phyloP scores from a whole-genome alignment of 805 yeast species.

The Maudiozyma saulgeensis region DNA sequence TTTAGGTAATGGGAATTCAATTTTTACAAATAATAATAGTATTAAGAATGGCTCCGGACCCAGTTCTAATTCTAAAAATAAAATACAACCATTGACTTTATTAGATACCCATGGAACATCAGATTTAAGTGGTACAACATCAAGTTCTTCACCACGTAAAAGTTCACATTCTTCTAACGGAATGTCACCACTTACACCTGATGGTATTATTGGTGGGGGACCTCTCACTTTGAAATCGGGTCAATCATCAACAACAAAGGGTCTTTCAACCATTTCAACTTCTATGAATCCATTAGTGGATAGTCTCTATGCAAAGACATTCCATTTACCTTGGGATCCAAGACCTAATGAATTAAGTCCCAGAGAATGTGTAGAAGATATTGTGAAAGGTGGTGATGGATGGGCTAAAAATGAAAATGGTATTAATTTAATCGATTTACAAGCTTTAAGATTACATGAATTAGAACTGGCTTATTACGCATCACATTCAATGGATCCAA shows the following conservation, averaged over 20 bases:
- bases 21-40: not conserved
- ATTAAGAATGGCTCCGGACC: not conserved
- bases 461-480: constrained; percentile 17
- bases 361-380: constrained; percentile 62
- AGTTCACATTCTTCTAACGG: not conserved
- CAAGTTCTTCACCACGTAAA: not conserved
- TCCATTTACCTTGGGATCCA: constrained; percentile 54
- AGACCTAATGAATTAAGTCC: constrained; percentile 54
- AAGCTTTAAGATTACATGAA: constrained; percentile 23
- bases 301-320: constrained; percentile 42
- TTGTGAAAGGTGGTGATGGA: constrained; percentile 63
- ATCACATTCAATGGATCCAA: not conserved
- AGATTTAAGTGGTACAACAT: not conserved
- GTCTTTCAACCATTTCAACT: constrained; percentile 20
- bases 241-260: constrained; percentile 2
- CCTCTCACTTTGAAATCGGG: not conserved
- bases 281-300: constrained; percentile 42
- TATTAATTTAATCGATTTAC: constrained; percentile 26
- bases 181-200: not conserved
- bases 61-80: not conserved
- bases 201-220: not conserved
- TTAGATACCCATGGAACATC: not conserved
- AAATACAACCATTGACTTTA: not conserved
- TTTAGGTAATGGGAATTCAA: not conserved
- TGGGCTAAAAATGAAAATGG: constrained; percentile 40